Evolutionary conservation across 73 alveolate genomes (phyloP).

Genomic region (Uronychia binucleata): DNA sequence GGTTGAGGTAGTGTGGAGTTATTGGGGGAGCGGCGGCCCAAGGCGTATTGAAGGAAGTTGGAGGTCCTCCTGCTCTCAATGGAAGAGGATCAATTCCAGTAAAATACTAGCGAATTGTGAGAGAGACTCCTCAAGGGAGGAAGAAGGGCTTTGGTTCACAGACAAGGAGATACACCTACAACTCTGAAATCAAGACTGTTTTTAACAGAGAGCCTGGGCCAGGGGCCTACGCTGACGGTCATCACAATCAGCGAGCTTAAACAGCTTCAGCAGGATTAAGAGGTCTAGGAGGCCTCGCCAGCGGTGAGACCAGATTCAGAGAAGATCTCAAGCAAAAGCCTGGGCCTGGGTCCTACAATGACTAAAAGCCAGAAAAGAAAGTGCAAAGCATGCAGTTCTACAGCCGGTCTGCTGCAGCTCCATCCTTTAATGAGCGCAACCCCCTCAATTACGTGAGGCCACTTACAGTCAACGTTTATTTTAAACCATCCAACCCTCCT

Average conservation of each 20-base stretch:
- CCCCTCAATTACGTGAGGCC: constrained; percentile 70
- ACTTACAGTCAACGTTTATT: constrained; percentile 58
- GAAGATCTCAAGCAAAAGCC: neutral
- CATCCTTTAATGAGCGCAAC: constrained; percentile 62
- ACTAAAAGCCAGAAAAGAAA: constrained; percentile 10
- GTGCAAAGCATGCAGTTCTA: constrained; percentile 27
- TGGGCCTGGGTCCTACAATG: constrained; percentile 60
- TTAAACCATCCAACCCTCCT: constrained; percentile 55
- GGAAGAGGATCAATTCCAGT: constrained; percentile 34
- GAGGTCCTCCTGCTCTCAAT: neutral
- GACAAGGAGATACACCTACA: constrained; percentile 36
- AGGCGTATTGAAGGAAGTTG: neutral
- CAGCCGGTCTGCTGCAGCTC: constrained; percentile 37
- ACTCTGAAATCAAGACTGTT: constrained; percentile 34
- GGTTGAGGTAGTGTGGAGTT: no score
- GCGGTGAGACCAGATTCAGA: constrained; percentile 27
- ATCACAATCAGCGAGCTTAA: constrained; percentile 9
- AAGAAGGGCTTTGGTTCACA: constrained; percentile 24
- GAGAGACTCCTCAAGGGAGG: neutral
- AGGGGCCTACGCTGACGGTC: constrained; percentile 37
- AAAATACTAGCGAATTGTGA: constrained; percentile 32
- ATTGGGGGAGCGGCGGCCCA: neutral
- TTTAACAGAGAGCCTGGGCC: constrained; percentile 66
- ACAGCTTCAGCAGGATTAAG: constrained; percentile 15
- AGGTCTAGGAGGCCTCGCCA: constrained; percentile 23